These are phyloP conservation scores for Flaveria bidentis DNA, from an alignment of 129 eudicot genomes.

Conservation along the genomic window DNA sequence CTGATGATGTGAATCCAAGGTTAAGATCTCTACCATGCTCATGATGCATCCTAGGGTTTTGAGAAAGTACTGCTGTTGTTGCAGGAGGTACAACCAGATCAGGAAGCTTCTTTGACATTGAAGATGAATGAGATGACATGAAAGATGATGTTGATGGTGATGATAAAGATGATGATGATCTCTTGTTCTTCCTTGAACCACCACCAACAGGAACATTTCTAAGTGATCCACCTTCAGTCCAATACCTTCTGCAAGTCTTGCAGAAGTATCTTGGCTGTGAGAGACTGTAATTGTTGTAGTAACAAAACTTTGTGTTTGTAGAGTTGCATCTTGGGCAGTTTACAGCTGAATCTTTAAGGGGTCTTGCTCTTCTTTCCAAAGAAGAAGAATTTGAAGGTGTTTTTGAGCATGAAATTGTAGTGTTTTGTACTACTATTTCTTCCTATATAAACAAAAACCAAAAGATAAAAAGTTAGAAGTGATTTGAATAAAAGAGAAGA, in stretches of 20 bases:
- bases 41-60: constrained; percentile 54
- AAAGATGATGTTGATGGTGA: constrained; percentile 12
- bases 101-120: constrained; percentile 51
- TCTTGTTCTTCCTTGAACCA: constrained; percentile 84
- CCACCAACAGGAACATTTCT: constrained; percentile 94
- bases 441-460: constrained; percentile 37
- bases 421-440: constrained; percentile 49
- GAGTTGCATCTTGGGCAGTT: constrained; percentile 96
- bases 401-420: constrained; percentile 35
- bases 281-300: constrained; percentile 93
- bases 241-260: constrained; percentile 85
- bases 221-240: constrained; percentile 93
- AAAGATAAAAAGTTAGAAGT: constrained; percentile 31
- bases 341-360: constrained; percentile 62
- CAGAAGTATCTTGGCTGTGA: constrained; percentile 92
- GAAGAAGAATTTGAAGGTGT: constrained; percentile 42
- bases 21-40: constrained; percentile 69
- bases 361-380: constrained; percentile 58
- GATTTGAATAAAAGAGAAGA: constrained; percentile 22
- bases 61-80: constrained; percentile 30
- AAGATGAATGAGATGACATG: constrained; percentile 26
- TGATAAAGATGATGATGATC: constrained; percentile 46
- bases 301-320: constrained; percentile 85
- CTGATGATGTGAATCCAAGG: constrained; percentile 49
- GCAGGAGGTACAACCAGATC: constrained; percentile 41